Percentiles rank a stretch among this genome's conserved stretches.
Conservation (phyloP, 106 monocot genomes). For the Allium sativum region DNA sequence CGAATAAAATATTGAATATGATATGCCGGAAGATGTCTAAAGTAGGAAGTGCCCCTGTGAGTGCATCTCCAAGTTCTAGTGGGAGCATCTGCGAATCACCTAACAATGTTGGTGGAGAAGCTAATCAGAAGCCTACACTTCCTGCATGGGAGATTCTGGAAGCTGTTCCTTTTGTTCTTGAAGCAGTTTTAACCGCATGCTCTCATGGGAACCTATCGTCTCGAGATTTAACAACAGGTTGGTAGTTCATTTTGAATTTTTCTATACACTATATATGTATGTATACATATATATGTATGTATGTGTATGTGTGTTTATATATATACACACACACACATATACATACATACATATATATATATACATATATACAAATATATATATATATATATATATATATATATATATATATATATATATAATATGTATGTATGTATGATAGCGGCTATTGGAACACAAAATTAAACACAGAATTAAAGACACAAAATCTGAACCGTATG, state of each 20-base stretch:
- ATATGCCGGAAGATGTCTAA: constrained; percentile 66
- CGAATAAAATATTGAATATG: constrained; percentile 77
- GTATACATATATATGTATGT: not conserved
- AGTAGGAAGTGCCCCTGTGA: constrained; percentile 25
- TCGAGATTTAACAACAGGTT: constrained; percentile 84
- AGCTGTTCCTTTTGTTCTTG: constrained; percentile 90
- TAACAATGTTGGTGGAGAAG: constrained; percentile 34
- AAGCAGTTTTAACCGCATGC: constrained; percentile 77
- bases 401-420: too few relatives aligned
- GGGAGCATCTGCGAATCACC: constrained; percentile 45
- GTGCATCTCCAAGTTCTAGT: constrained; percentile 41
- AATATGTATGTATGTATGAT: too few relatives aligned
- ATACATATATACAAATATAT: too few relatives aligned
- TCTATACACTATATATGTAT: not conserved
- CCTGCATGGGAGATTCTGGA: constrained; percentile 91
- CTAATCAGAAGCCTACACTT: constrained; percentile 31
- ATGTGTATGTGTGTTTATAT: too few relatives aligned
- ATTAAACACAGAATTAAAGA: too few relatives aligned
- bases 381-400: too few relatives aligned
- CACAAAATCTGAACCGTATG: too few relatives aligned
- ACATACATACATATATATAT: too few relatives aligned
- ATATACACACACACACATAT: too few relatives aligned
- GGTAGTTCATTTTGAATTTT: not conserved
- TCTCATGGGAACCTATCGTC: constrained; percentile 84
- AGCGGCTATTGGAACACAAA: too few relatives aligned